Evolutionary conservation across 495 filamentous ascomycete species (phyloP), one percentile per base, ranked within the genome.

Genomic region (Penicillium diatomitis): DNA sequence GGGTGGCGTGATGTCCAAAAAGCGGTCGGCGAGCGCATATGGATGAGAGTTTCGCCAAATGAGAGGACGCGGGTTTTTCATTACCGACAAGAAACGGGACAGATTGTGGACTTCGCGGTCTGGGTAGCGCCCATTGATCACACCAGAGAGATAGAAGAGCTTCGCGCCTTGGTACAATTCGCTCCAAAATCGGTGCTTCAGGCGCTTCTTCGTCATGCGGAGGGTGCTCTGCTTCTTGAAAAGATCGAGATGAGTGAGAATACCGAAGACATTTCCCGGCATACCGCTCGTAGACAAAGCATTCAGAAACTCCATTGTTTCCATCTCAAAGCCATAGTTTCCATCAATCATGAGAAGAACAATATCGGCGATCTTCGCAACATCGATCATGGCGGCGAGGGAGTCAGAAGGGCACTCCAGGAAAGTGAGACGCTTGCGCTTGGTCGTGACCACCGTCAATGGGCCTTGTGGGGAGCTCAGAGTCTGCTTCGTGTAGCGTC

Each of bases 281-380:
- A 98, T 95, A 64, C 92, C 92, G 45, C 85, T 91, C 7, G 88
- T 77, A 5, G 87, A 81, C 46, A 97, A 70, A 38, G 94, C 82
- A 57, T 96, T 96, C 59, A 98, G 67, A 56, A 98, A 98, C 66
- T 98, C 92, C 94, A 98, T 97, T 2, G 92, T 98, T 72, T 98
- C 92, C 92, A 98, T 98, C 70, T 98, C 92, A 58, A 97, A 98
- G 3, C 92, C 92, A 62, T 83, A 98, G 69, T 96, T 96, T 34
- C 90, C 94, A 62, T 98, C 92, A 50, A 98, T 97, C 87, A 98
- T 88, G 31, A 98, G 72, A 29, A 98, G 71, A 3, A 98, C 88
- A 53, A 97, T 96, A 62, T 98, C 92, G 27, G 90, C 91, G 31
- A 98, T 85, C 66, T 98, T 98, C 33, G 91, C 84, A 28, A 96